Conservation (phyloP, 495 filamentous ascomycete species). For the Daldinia decipiens region DNA sequence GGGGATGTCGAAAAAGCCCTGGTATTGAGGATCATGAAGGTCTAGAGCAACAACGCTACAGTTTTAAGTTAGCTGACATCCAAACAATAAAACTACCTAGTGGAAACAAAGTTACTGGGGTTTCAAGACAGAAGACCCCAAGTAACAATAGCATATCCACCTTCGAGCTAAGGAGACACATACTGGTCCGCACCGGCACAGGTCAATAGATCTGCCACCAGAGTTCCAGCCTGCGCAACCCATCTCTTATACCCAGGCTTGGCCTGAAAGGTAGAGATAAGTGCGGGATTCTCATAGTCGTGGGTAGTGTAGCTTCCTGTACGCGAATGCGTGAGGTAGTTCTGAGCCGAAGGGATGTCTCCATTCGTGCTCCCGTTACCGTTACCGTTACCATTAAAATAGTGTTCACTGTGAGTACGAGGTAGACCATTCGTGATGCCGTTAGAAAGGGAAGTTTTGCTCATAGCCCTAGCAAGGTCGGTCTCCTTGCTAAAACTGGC, state of each 20-base stretch:
- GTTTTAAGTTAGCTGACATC: constrained; percentile 45
- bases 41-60: constrained; percentile 86
- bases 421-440: constrained; percentile 57
- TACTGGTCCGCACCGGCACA: constrained; percentile 95
- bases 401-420: constrained; percentile 53
- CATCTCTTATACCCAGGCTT: constrained; percentile 97
- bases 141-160: constrained; percentile 9
- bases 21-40: constrained; percentile 97
- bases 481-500: constrained; percentile 60
- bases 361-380: constrained; percentile 54
- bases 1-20: constrained; percentile 98
- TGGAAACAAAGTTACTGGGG: constrained; percentile 7
- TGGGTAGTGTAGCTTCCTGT: constrained; percentile 61
- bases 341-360: constrained; percentile 35
- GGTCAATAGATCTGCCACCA: constrained; percentile 92
- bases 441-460: constrained; percentile 55
- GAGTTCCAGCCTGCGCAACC: constrained; percentile 96
- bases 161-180: constrained; percentile 38
- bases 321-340: constrained; percentile 34
- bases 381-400: constrained; percentile 45
- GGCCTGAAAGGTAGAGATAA: constrained; percentile 74
- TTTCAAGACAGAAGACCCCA: neutral
- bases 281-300: constrained; percentile 65
- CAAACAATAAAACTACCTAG: constrained; percentile 5
- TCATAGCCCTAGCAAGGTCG: constrained; percentile 46